These are phyloP conservation scores for Odontarrhena argentea DNA, from an alignment of 345 rosid genomes.

Conservation along the genomic window DNA sequence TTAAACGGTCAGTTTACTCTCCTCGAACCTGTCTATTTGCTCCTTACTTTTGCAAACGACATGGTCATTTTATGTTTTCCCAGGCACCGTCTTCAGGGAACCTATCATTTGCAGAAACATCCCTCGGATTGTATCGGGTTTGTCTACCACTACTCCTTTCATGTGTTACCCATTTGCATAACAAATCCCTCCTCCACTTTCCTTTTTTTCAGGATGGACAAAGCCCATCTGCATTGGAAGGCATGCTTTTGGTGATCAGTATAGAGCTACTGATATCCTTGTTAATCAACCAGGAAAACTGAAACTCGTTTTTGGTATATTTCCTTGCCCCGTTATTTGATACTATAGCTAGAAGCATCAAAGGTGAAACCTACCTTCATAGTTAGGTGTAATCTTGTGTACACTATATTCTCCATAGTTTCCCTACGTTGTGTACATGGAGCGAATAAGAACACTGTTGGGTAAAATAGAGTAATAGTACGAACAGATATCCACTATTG, in stretches of 20 bases:
- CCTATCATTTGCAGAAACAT: slow-evolving; percentile 84
- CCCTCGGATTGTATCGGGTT: slow-evolving; percentile 84
- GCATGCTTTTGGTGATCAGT: slow-evolving; percentile 98
- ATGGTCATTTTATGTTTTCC: slow-evolving; percentile 15
- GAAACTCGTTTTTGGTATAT: slow-evolving; percentile 70
- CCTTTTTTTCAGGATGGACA: slow-evolving; percentile 70
- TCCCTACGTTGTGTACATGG: slow-evolving; percentile 1
- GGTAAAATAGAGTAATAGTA: background rate
- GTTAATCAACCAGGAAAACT: slow-evolving; percentile 76
- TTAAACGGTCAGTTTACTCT: slow-evolving; percentile 65
- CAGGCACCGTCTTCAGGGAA: slow-evolving; percentile 95
- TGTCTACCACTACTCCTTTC: slow-evolving; percentile 26
- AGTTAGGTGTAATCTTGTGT: background rate
- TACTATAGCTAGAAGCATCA: slow-evolving; percentile 2
- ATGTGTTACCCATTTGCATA: slow-evolving; percentile 1
- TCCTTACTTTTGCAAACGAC: slow-evolving; percentile 3
- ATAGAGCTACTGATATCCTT: slow-evolving; percentile 81
- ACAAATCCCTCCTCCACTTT: background rate
- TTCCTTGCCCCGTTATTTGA: slow-evolving; percentile 3
- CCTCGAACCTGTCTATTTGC: background rate
- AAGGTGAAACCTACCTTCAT: slow-evolving; percentile 1
- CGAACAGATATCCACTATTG: background rate
- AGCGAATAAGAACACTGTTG: slow-evolving; percentile 4
- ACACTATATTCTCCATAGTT: background rate
- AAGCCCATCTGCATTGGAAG: slow-evolving; percentile 96